phyloP scores from a whole-genome alignment of 73 alveolate genomes.

The Paramecium tetraurelia region DNA sequence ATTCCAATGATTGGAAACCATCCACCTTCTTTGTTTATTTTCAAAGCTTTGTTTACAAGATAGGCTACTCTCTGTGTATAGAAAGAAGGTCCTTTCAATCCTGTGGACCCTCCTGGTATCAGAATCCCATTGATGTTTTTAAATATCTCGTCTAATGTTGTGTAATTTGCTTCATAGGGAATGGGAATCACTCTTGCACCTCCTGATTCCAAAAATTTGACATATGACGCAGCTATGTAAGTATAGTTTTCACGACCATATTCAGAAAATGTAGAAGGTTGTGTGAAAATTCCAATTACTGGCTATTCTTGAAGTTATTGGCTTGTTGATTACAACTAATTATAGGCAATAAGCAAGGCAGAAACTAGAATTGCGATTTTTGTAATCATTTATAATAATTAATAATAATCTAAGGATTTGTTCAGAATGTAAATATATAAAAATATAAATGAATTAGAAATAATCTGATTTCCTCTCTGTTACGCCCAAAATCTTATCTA shows the following conservation, averaged over 20 bases:
- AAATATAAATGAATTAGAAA: neutral
- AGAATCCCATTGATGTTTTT: constrained; percentile 66
- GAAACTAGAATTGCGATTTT: neutral
- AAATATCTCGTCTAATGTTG: constrained; percentile 21
- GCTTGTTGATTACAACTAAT: neutral
- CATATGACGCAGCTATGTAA: constrained; percentile 70
- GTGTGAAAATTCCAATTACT: constrained; percentile 45
- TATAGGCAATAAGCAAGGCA: neutral
- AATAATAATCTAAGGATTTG: neutral
- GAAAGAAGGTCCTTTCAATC: neutral
- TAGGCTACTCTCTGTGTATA: constrained; percentile 27
- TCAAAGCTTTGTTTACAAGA: constrained; percentile 53
- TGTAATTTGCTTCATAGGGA: constrained; percentile 45
- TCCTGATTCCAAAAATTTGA: constrained; percentile 62
- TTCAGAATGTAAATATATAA: neutral
- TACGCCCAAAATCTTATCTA: neutral
- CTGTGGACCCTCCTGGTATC: constrained; percentile 72
- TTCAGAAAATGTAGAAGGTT: constrained; percentile 27
- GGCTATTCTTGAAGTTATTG: neutral
- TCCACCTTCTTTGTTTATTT: constrained; percentile 65
- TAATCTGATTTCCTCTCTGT: neutral
- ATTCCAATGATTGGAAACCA: constrained; percentile 68
- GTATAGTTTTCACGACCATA: constrained; percentile 34
- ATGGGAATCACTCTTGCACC: constrained; percentile 81
- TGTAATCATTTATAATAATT: neutral